Percentiles rank a stretch among this genome's conserved stretches.
These are phyloP conservation scores for Biancaea sappan DNA, from an alignment of 306 rosid genomes.

Conservation along the genomic window DNA sequence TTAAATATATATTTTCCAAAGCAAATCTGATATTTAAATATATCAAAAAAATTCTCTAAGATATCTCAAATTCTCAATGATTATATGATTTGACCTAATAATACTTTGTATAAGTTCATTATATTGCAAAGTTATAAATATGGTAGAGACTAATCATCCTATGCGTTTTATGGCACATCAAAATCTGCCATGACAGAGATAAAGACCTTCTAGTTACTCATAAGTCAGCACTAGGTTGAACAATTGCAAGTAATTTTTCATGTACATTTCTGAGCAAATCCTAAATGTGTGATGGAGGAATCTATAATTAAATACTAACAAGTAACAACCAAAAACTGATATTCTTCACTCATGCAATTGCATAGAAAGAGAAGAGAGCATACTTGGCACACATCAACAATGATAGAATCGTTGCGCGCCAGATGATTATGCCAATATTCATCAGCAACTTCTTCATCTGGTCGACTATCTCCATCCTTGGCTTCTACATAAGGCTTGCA, in stretches of 20 bases:
- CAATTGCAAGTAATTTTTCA: slow-evolving; percentile 13
- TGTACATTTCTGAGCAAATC: slow-evolving; percentile 26
- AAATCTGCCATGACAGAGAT: slow-evolving; percentile 26
- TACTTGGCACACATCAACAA: slow-evolving; percentile 99
- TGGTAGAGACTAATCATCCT: slow-evolving; percentile 1
- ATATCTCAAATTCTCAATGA: too few species aligned
- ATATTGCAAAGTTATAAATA: slow-evolving; percentile 10
- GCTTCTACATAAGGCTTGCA: slow-evolving; percentile 94
- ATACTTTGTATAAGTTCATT: slow-evolving; percentile 20
- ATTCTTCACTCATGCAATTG: slow-evolving; percentile 16
- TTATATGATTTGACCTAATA: slow-evolving; percentile 12
- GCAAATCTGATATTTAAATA: slow-evolving; percentile 25
- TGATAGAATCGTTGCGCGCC: slow-evolving; percentile 95
- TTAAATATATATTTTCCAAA: slow-evolving; percentile 9
- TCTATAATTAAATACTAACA: slow-evolving; percentile 7
- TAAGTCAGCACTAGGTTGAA: slow-evolving; percentile 10
- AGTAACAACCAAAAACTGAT: slow-evolving; percentile 19
- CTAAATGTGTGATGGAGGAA: slow-evolving; percentile 4
- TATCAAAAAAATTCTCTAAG: not conserved
- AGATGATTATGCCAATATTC: slow-evolving; percentile 96
- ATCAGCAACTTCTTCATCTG: slow-evolving; percentile 87
- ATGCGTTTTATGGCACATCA: slow-evolving; percentile 1
- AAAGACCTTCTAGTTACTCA: slow-evolving; percentile 12
- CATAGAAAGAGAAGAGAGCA: slow-evolving; percentile 38
- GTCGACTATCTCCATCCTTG: slow-evolving; percentile 82